A percentile compares a stretch with the other conserved stretches of the same genome.
Evolutionary conservation across 257 asterid genomes (phyloP).

Genomic region (Fraxinus quadrangulata): DNA sequence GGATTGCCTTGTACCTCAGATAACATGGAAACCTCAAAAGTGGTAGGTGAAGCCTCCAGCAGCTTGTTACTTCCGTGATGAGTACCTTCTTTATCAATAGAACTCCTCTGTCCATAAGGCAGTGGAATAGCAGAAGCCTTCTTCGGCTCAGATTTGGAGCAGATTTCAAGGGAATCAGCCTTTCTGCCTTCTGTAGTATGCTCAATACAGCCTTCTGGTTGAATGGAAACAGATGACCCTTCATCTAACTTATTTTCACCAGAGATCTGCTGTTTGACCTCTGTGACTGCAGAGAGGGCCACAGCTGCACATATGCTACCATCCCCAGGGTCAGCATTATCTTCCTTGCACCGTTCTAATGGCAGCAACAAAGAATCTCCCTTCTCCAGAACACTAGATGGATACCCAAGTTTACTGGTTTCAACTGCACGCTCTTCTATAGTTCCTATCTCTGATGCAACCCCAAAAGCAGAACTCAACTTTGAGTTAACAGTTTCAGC

Average conservation of each 20-base stretch:
- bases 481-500: slow-evolving; percentile 35
- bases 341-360: slow-evolving; percentile 34
- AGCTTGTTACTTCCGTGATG: slow-evolving; percentile 34
- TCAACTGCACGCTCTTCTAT: slow-evolving; percentile 46
- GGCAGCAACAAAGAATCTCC: slow-evolving; percentile 37
- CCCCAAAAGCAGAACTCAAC: slow-evolving; percentile 30
- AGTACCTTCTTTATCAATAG: slow-evolving; percentile 31
- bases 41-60: slow-evolving; percentile 31
- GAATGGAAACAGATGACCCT: slow-evolving; percentile 30
- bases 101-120: slow-evolving; percentile 35
- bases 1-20: slow-evolving; percentile 24
- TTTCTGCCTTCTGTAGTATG: slow-evolving; percentile 21
- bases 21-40: slow-evolving; percentile 25
- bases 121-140: slow-evolving; percentile 28
- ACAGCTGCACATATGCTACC: slow-evolving; percentile 28
- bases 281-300: slow-evolving; percentile 31
- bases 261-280: slow-evolving; percentile 36
- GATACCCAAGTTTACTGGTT: slow-evolving; percentile 29
- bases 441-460: slow-evolving; percentile 41
- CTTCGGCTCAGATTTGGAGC: slow-evolving; percentile 31
- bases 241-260: slow-evolving; percentile 33
- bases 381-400: slow-evolving; percentile 22
- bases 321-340: slow-evolving; percentile 39
- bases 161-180: slow-evolving; percentile 20
- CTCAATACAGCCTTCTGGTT: slow-evolving; percentile 33